Evolutionary conservation across 2,329 filamentous ascomycete species (phyloP).

Genomic region (Lasiodiplodia hormozganensis): DNA sequence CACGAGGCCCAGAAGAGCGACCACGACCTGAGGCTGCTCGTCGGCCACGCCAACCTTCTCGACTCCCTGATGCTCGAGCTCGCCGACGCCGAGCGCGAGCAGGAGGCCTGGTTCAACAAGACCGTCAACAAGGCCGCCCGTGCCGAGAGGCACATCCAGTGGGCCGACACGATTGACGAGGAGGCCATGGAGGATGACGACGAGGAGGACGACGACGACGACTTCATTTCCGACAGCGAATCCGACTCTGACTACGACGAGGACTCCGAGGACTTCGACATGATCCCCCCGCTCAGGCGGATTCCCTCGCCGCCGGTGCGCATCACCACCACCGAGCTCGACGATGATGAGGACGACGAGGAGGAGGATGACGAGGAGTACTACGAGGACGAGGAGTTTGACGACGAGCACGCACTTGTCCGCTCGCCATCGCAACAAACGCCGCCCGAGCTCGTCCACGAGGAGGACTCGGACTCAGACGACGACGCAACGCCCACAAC

Average conservation of each 20-base stretch:
- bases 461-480: slow-evolving; percentile 53
- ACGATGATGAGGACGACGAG: slow-evolving; percentile 51
- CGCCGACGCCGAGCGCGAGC: slow-evolving; percentile 90
- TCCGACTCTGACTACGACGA: slow-evolving; percentile 63
- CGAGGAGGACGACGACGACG: slow-evolving; percentile 66
- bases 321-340: slow-evolving; percentile 52
- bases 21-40: slow-evolving; percentile 92
- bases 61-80: slow-evolving; percentile 92
- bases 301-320: slow-evolving; percentile 50
- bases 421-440: slow-evolving; percentile 52
- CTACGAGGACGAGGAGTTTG: slow-evolving; percentile 56
- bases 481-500: slow-evolving; percentile 55
- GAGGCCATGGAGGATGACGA: slow-evolving; percentile 75
- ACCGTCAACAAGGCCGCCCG: slow-evolving; percentile 79
- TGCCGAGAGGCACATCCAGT: slow-evolving; percentile 77
- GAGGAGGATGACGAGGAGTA: slow-evolving; percentile 55
- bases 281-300: slow-evolving; percentile 49
- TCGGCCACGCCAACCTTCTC: slow-evolving; percentile 97
- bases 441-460: slow-evolving; percentile 58
- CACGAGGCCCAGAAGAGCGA: slow-evolving; percentile 87
- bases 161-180: slow-evolving; percentile 80
- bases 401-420: slow-evolving; percentile 54
- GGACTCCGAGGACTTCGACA: slow-evolving; percentile 56
- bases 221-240: slow-evolving; percentile 55
- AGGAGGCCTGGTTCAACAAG: slow-evolving; percentile 98